Percentiles rank a stretch among this genome's conserved stretches.
Evolutionary conservation across 2,329 filamentous ascomycete species (phyloP).

Genomic region (Penicillium concentricum): DNA sequence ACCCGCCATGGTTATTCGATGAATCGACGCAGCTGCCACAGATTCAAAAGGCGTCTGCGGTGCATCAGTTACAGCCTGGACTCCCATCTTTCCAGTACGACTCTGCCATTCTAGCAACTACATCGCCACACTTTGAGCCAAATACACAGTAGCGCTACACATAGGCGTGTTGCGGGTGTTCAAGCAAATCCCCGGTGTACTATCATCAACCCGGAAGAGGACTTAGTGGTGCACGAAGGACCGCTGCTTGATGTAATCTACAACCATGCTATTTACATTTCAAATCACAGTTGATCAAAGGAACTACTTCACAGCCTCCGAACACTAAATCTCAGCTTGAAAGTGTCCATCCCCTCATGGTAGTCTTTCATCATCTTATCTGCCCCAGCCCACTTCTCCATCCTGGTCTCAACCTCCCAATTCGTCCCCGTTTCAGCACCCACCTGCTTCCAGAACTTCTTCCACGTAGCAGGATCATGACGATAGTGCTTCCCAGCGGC

Average conservation of each 20-base stretch:
- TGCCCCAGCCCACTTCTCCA: conserved; percentile 15
- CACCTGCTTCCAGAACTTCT: conserved; percentile 55
- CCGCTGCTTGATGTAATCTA: not conserved
- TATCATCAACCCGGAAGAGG: not conserved
- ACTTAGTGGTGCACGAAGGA: not conserved
- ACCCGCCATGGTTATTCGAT: conserved; percentile 29
- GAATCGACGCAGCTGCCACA: conserved; percentile 9
- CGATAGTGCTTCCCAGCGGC: conserved; percentile 38
- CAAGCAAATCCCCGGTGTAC: not conserved
- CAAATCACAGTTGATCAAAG: not conserved
- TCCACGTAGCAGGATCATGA: conserved; percentile 53
- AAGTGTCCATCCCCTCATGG: conserved; percentile 14
- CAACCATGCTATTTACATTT: not conserved
- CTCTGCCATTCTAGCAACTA: not conserved
- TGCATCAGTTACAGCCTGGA: not conserved
- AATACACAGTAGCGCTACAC: not conserved
- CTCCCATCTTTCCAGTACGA: not conserved
- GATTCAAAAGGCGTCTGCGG: conserved; percentile 1
- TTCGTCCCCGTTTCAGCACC: conserved; percentile 49
- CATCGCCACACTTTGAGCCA: not conserved
- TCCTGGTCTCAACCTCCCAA: conserved; percentile 45
- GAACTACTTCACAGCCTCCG: conserved; percentile 1
- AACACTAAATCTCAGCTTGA: conserved; percentile 19
- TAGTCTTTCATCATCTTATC: conserved; percentile 10
- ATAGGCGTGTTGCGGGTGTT: not conserved